Percentiles rank a stretch among this genome's conserved stretches.
Evolutionary conservation across 257 asterid species (phyloP).

Genomic region (Craterostigma plantagineum): DNA sequence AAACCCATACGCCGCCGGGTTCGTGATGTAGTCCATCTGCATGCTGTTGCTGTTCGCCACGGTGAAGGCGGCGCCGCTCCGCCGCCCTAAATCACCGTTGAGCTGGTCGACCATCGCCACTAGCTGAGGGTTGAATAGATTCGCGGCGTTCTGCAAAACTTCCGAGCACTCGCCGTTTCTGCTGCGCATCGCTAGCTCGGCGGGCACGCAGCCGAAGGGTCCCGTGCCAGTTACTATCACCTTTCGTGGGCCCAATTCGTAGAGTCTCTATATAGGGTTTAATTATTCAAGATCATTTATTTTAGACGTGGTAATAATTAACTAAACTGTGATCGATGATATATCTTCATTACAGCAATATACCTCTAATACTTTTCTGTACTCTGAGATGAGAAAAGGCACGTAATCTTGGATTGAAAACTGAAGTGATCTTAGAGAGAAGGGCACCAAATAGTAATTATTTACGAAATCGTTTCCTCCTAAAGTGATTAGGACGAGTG

Average conservation of each 20-base stretch:
- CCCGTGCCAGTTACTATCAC: conserved; percentile 77
- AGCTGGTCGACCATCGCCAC: conserved; percentile 22
- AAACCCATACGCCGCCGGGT: conserved; percentile 10
- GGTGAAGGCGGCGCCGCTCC: conserved; percentile 39
- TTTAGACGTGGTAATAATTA: too few species aligned
- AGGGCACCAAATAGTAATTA: conserved; percentile 67
- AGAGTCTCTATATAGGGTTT: conserved; percentile 35
- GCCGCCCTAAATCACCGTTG: conserved; percentile 32
- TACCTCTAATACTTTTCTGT: conserved; percentile 6
- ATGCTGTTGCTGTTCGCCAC: conserved; percentile 45
- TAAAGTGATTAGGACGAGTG: conserved; percentile 61
- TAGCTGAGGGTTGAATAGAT: conserved; percentile 49
- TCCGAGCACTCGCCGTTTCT: conserved; percentile 40
- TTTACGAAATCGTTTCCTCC: conserved; percentile 87
- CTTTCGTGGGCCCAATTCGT: conserved; percentile 48
- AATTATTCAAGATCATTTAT: too few species aligned
- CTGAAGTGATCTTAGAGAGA: conserved; percentile 64
- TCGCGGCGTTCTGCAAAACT: conserved; percentile 45
- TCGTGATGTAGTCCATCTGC: conserved; percentile 22
- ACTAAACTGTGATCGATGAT: too few species aligned
- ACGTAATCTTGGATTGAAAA: conserved; percentile 54
- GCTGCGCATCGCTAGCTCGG: conserved; percentile 64
- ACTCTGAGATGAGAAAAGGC: conserved; percentile 42
- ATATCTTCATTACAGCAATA: too few species aligned
- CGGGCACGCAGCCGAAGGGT: conserved; percentile 74